Conservation (phyloP, 2,329 filamentous ascomycete genomes). For the Aquanectria penicillioides region DNA sequence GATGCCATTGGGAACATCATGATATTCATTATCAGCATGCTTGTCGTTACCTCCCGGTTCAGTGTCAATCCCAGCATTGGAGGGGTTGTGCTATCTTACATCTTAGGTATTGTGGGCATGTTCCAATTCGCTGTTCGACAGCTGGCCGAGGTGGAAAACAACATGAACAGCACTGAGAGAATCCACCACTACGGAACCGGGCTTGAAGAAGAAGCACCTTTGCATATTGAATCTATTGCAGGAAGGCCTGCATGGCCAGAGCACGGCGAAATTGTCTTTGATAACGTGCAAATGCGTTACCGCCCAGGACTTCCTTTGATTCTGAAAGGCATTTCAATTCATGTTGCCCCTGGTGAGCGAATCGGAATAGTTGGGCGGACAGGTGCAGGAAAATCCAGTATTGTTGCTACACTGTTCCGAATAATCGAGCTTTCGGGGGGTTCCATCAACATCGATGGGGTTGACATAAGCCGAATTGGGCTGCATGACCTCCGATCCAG, state of each 20-base stretch:
- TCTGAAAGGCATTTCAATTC: conserved; percentile 74
- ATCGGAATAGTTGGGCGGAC: conserved; percentile 86
- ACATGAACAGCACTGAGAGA: conserved; percentile 96
- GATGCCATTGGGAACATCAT: conserved; percentile 85
- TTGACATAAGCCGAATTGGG: conserved; percentile 77
- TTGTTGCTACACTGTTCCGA: conserved; percentile 85
- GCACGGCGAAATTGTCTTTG: conserved; percentile 81
- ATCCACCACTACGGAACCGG: conserved; percentile 88
- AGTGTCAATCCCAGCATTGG: conserved; percentile 83
- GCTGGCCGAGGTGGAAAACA: conserved; percentile 94
- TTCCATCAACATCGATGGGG: conserved; percentile 70
- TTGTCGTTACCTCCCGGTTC: conserved; percentile 93
- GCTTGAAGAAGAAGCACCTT: conserved; percentile 88
- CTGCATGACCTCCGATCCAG: conserved; percentile 79
- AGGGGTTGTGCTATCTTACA: conserved; percentile 90
- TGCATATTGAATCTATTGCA: conserved; percentile 71
- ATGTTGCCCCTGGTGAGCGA: conserved; percentile 78
- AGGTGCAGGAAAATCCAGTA: conserved; percentile 83
- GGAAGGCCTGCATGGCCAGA: conserved; percentile 85
- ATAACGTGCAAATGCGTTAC: conserved; percentile 82
- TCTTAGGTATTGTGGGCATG: conserved; percentile 94
- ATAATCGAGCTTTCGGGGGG: conserved; percentile 73
- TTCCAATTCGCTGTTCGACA: conserved; percentile 98
- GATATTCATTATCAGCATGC: conserved; percentile 86
- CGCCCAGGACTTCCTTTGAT: conserved; percentile 77